phyloP scores from a whole-genome alignment of 306 rosid species.

The Prinsepia uniflora region DNA sequence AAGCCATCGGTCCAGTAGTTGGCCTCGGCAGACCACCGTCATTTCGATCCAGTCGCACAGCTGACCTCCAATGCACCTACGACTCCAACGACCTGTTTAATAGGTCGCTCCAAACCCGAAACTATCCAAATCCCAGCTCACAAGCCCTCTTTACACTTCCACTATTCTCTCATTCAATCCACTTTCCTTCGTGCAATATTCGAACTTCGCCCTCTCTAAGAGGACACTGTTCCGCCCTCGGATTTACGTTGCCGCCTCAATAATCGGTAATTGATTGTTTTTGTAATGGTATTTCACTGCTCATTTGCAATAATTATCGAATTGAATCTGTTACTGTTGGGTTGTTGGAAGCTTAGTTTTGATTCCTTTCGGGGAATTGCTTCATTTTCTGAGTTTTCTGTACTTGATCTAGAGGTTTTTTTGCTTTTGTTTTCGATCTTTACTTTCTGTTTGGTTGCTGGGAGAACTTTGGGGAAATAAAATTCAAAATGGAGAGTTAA shows the following conservation, averaged over 20 bases:
- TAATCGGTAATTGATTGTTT: not conserved
- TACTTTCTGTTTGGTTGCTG: not conserved
- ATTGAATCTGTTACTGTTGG: not conserved
- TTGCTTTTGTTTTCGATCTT: not conserved
- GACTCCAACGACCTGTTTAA: slow-evolving; percentile 9
- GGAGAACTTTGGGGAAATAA: not conserved
- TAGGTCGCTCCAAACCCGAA: slow-evolving; percentile 16
- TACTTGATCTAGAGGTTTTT: slow-evolving; percentile 32
- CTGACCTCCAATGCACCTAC: not conserved
- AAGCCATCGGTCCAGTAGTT: slow-evolving; percentile 12
- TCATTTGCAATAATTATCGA: not conserved
- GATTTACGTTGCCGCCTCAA: not conserved
- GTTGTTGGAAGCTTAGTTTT: slow-evolving; percentile 12
- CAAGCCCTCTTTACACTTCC: not conserved
- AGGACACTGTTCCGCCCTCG: not conserved
- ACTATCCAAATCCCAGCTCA: slow-evolving; percentile 10
- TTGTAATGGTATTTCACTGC: not conserved
- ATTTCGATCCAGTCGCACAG: slow-evolving; percentile 18
- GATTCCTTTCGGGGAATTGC: not conserved
- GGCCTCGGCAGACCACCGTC: not conserved
- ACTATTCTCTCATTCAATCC: slow-evolving; percentile 7
- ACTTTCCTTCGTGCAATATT: not conserved
- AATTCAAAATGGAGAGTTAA: not conserved
- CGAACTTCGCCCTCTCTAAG: not conserved
- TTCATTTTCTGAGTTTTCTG: not conserved